These are phyloP conservation scores for Fagopyrum homotropicum DNA, from an alignment of 148 eudicot species.

Conservation along the genomic window DNA sequence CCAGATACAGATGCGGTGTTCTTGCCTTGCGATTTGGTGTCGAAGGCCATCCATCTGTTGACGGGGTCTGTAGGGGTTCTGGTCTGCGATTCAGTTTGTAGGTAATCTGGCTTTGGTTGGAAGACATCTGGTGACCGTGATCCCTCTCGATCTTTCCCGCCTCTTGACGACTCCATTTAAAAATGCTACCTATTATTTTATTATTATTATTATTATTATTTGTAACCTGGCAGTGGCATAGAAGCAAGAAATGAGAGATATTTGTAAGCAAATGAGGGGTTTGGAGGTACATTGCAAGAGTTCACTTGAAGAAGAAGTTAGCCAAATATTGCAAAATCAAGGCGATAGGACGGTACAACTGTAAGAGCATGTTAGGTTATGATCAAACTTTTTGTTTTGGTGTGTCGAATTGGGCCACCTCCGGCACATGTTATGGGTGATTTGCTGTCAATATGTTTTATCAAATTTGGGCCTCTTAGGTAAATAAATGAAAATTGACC, in stretches of 20 bases:
- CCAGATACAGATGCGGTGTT: background rate
- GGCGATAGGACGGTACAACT: background rate
- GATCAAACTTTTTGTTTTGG: background rate
- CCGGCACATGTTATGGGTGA: background rate
- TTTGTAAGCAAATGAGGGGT: no score
- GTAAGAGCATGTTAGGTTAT: background rate
- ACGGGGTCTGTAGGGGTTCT: background rate
- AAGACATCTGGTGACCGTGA: slow-evolving; percentile 4
- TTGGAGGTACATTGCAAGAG: no score
- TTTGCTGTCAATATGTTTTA: background rate
- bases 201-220: background rate
- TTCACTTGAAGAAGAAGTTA: background rate
- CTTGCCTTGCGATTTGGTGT: background rate
- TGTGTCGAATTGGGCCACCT: background rate
- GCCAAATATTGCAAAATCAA: background rate
- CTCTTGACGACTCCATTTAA: background rate
- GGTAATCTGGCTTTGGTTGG: background rate
- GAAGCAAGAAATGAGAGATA: background rate
- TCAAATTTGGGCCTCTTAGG: background rate
- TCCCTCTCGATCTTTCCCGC: background rate
- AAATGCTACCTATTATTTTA: background rate
- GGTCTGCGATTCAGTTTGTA: background rate
- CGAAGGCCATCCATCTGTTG: slow-evolving; percentile 13
- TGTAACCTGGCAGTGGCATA: background rate
- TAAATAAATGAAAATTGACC: background rate